These are phyloP conservation scores for Yarrowia osloensis DNA, from an alignment of 805 yeast genomes.

Conservation along the genomic window DNA sequence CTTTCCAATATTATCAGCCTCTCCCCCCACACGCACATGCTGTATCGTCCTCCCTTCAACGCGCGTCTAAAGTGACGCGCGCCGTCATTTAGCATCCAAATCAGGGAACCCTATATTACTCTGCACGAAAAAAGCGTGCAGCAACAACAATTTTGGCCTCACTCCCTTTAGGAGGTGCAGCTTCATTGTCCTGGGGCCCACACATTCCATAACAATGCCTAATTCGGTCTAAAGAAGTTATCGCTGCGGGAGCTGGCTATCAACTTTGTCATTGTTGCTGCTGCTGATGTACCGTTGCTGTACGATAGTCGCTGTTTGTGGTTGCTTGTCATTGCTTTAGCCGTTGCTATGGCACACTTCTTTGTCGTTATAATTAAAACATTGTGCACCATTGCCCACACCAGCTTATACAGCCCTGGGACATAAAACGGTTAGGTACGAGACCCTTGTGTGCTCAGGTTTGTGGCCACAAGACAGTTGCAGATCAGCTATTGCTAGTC, in stretches of 20 bases:
- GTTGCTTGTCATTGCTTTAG: background rate
- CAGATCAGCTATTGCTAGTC: background rate
- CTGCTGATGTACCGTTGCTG: too few species aligned
- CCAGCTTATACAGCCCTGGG: background rate
- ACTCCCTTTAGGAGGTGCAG: background rate
- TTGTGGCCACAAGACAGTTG: background rate
- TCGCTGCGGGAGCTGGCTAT: background rate
- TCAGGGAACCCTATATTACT: constrained; percentile 18
- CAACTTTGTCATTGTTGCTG: background rate
- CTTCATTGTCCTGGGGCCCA: background rate
- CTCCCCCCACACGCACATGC: background rate
- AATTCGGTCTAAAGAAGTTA: constrained; percentile 15
- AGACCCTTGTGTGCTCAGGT: background rate
- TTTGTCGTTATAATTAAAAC: background rate
- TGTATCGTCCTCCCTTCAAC: constrained; percentile 16
- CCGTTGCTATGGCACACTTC: background rate
- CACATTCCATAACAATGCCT: constrained; percentile 30
- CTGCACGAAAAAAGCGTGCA: constrained; percentile 17
- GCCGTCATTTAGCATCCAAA: constrained; percentile 17
- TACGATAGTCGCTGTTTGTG: too few species aligned
- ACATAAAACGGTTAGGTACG: background rate
- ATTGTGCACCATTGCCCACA: background rate
- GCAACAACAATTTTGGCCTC: background rate
- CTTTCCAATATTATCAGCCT: background rate
- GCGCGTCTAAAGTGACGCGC: constrained; percentile 24